Evolutionary conservation across 139 green algal species (phyloP), one percentile per base, ranked within the genome.

Genomic region (Nannochloris sp.): DNA sequence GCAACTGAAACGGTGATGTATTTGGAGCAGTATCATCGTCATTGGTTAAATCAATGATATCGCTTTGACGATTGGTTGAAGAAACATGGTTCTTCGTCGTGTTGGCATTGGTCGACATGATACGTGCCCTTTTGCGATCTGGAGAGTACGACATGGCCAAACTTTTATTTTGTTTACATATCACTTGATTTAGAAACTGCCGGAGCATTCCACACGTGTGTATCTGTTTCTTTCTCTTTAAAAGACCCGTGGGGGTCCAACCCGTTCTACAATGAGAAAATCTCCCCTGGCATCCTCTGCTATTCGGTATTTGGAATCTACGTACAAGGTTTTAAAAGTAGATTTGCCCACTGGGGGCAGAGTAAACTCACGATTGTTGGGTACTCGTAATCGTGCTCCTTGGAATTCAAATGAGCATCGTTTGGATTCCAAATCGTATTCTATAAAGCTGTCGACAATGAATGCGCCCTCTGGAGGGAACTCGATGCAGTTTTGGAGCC

Each of bases 251-350:
- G 85, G 83, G 2, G 85, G 78, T 1, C 87, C 87, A 34, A 82
- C 81, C 1, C 78, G 59, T 18, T n/a, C 43, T 0, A 82, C 70
- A 2, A 96, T 65, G 2, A 96, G 71, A 9, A 71, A 84, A 64
- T 96, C 88, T 1, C 83, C 83, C 3, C 89, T 72, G 14, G 72
- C 84, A 75, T 96, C 89, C 53, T 76, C 73, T 4, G 87, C 81
- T 3, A 96, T 72, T 4, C 89, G 68, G 9, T 92, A 65, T 1
- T 76, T 56, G 4, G 73, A 65, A 48, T 91, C 83, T 24, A 90
- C 19, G 58, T 91, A 96, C 3, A 95, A 55, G 5, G 71, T 92
- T 60, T 96, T 85, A 71, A 96, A 88, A 78, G 83, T 93, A 43
- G 82, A 87, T 57, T 92, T 69, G 37, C 88, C 88, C 66, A 88